Conservation (phyloP, 2,329 filamentous ascomycete species). For the Penicillium sp. region DNA sequence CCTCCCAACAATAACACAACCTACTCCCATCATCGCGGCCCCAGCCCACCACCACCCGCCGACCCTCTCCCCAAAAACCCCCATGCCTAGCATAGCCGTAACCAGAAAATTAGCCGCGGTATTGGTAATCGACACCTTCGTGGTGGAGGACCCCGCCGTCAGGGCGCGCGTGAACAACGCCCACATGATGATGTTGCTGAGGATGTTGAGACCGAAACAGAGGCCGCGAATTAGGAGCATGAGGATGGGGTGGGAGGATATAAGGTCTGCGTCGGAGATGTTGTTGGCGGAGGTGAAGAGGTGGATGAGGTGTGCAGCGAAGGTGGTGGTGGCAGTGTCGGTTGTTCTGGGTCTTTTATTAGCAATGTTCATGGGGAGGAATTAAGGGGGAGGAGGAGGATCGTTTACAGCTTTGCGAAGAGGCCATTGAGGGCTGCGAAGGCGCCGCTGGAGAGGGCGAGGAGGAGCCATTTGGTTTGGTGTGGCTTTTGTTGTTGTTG, state of each 20-base stretch:
- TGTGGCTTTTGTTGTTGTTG: too few relatives aligned
- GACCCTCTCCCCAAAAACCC: conserved; percentile 51
- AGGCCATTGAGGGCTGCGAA: conserved; percentile 59
- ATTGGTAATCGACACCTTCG: conserved; percentile 56
- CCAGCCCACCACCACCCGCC: conserved; percentile 56
- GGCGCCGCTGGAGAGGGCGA: conserved; percentile 53
- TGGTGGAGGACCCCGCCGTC: conserved; percentile 52
- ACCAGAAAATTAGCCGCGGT: conserved; percentile 56
- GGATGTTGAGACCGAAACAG: conserved; percentile 54
- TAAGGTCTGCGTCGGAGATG: too few relatives aligned
- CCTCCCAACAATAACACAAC: conserved; percentile 55
- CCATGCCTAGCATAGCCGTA: conserved; percentile 50
- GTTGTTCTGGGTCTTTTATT: too few relatives aligned
- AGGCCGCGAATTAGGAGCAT: too few relatives aligned
- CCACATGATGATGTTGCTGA: conserved; percentile 59
- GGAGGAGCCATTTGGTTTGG: conserved; percentile 48
- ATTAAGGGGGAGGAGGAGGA: too few relatives aligned
- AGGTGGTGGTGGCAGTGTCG: too few relatives aligned
- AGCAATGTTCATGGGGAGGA: too few relatives aligned
- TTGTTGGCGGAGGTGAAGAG: too few relatives aligned
- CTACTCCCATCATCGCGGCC: conserved; percentile 50
- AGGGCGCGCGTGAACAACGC: conserved; percentile 55
- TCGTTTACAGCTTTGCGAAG: conserved; percentile 53
- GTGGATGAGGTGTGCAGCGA: too few relatives aligned
- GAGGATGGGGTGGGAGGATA: too few relatives aligned